phyloP scores from a whole-genome alignment of 805 yeast species.

The Kodamaea restingae region DNA sequence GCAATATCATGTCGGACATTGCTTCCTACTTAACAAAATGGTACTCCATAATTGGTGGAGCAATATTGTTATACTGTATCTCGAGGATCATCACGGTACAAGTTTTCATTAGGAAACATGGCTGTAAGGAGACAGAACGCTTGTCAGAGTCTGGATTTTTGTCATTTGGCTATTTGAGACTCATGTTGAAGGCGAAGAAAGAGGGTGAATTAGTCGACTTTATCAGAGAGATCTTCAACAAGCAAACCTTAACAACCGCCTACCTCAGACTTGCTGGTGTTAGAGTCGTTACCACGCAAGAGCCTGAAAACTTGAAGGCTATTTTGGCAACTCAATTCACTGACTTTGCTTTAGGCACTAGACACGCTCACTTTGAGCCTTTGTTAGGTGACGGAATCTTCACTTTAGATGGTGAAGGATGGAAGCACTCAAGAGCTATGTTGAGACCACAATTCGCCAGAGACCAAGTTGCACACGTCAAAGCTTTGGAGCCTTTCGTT shows the following conservation, averaged over 20 bases:
- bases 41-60: constrained; percentile 12
- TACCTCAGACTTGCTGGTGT: constrained; percentile 13
- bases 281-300: constrained; percentile 19
- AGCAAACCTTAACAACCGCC: constrained; percentile 4
- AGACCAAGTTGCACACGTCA: constrained; percentile 25
- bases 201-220: constrained; percentile 25
- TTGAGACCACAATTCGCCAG: constrained; percentile 27
- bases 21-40: constrained; percentile 9
- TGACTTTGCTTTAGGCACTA: constrained; percentile 22
- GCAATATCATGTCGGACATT: constrained; percentile 1
- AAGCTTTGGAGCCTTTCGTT: constrained; percentile 22
- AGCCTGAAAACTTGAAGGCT: constrained; percentile 27
- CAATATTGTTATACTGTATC: constrained; percentile 7
- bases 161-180: constrained; percentile 11
- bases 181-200: constrained; percentile 16
- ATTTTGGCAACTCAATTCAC: constrained; percentile 24
- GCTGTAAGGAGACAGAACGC: constrained; percentile 11
- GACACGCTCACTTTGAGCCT: constrained; percentile 19
- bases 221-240: constrained; percentile 9
- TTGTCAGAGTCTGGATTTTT: constrained; percentile 7
- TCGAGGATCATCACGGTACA: constrained; percentile 6
- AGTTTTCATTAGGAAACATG: constrained; percentile 11
- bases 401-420: constrained; percentile 26
- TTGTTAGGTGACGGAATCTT: constrained; percentile 26
- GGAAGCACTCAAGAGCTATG: constrained; percentile 28